A percentile compares a stretch with the other conserved stretches of the same genome.
These are phyloP conservation scores for Grammothele lineata DNA, from an alignment of 768 basidiomycete genomes.

Conservation along the genomic window DNA sequence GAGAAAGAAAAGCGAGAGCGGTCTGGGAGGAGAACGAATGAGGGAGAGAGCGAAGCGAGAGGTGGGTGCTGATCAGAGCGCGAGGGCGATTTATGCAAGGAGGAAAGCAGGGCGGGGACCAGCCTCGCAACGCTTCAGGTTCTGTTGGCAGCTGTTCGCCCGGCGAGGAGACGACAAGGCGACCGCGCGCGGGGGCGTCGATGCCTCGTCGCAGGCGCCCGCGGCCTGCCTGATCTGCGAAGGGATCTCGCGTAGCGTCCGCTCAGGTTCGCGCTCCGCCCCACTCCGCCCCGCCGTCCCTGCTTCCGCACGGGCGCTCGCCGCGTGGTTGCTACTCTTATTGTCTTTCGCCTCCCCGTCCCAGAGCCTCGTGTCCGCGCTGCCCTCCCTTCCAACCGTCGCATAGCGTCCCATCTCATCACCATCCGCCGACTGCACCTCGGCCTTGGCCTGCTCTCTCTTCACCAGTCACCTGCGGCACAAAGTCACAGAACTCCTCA, in stretches of 20 bases:
- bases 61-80: constrained; percentile 1
- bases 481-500: too few species aligned
- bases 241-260: too few species aligned
- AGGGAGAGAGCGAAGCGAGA: neutral
- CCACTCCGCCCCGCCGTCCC: neutral
- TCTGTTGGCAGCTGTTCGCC: too few species aligned
- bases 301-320: neutral
- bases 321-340: constrained; percentile 16
- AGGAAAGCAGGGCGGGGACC: neutral
- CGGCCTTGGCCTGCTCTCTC: too few species aligned
- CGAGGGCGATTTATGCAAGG: constrained; percentile 14
- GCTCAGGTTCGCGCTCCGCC: too few species aligned
- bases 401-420: neutral
- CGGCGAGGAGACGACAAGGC: too few species aligned
- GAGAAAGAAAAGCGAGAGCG: constrained; percentile 3
- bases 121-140: constrained; percentile 17
- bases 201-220: too few species aligned
- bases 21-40: constrained; percentile 7
- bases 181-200: too few species aligned
- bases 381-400: too few species aligned
- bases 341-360: constrained; percentile 22
- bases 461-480: too few species aligned
- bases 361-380: constrained; percentile 24
- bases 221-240: too few species aligned
- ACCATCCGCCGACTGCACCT: too few species aligned